These are phyloP conservation scores for Skeletonema potamos DNA, from an alignment of 108 stramenopile species.

Conservation along the genomic window DNA sequence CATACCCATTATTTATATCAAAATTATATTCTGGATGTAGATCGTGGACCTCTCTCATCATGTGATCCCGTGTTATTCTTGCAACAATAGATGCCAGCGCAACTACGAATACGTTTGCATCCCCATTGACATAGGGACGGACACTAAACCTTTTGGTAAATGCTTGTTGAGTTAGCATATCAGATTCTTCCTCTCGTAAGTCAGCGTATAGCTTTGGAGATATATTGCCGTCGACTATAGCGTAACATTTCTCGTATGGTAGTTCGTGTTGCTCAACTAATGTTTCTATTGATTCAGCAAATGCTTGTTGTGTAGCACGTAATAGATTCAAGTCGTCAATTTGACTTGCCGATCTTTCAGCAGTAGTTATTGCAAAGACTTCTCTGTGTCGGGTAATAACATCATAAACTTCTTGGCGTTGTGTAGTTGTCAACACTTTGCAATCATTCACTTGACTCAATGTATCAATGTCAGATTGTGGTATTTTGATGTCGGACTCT, in stretches of 20 bases:
- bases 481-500: background rate
- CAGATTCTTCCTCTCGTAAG: background rate
- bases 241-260: conserved; percentile 42
- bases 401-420: conserved; percentile 59
- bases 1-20: conserved; percentile 58
- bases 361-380: conserved; percentile 44
- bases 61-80: conserved; percentile 50
- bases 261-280: conserved; percentile 41
- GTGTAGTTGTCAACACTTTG: conserved; percentile 47
- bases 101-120: conserved; percentile 67
- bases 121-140: conserved; percentile 69
- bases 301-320: conserved; percentile 58
- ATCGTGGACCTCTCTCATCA: conserved; percentile 40
- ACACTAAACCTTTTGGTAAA: conserved; percentile 41
- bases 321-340: conserved; percentile 63
- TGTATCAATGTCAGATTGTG: conserved; percentile 5
- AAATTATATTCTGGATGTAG: conserved; percentile 70
- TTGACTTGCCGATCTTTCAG: conserved; percentile 41
- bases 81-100: conserved; percentile 77
- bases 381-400: conserved; percentile 46
- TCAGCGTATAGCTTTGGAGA: conserved; percentile 57
- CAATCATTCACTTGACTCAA: conserved; percentile 63
- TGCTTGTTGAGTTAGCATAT: background rate
- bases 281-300: conserved; percentile 70
- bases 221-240: conserved; percentile 75